phyloP scores from a whole-genome alignment of 176 grass and related monocot genomes.

The Calamus simplicifolius region DNA sequence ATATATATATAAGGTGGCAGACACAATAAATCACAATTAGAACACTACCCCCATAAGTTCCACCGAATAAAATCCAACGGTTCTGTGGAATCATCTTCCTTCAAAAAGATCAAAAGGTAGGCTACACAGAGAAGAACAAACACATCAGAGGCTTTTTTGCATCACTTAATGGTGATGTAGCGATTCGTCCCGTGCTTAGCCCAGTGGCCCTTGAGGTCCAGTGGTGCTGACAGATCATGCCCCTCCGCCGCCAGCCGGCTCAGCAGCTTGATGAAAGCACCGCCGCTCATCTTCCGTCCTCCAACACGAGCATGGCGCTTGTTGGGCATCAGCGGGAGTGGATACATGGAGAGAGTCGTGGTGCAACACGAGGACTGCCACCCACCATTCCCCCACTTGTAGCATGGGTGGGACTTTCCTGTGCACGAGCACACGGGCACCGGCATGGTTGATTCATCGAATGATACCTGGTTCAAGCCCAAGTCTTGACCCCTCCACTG shows the following conservation, averaged over 20 bases:
- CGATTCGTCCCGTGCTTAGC: slow-evolving; percentile 85
- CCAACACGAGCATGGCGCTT: slow-evolving; percentile 78
- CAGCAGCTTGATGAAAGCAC: slow-evolving; percentile 73
- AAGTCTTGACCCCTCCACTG: slow-evolving; percentile 74
- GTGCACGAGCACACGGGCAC: slow-evolving; percentile 72
- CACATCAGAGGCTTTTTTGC: too few species aligned
- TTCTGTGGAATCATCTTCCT: too few species aligned
- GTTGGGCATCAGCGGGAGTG: slow-evolving; percentile 78
- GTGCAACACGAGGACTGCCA: slow-evolving; percentile 94
- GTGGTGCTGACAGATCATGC: slow-evolving; percentile 53
- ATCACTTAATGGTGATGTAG: slow-evolving; percentile 79
- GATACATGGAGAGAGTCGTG: slow-evolving; percentile 73
- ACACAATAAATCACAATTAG: too few species aligned
- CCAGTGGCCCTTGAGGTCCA: slow-evolving; percentile 93
- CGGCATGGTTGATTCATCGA: slow-evolving; percentile 75
- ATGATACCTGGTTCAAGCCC: slow-evolving; percentile 60
- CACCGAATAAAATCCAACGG: too few species aligned
- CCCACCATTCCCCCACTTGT: slow-evolving; percentile 85
- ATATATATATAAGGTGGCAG: too few species aligned
- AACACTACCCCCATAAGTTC: too few species aligned
- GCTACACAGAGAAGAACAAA: too few species aligned
- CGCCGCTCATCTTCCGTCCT: slow-evolving; percentile 85
- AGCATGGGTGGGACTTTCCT: slow-evolving; percentile 49
- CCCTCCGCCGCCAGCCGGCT: slow-evolving; percentile 78
- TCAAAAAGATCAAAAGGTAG: too few species aligned